These are phyloP conservation scores for Microsporum ferrugineum DNA, from an alignment of 2,329 filamentous ascomycete species.

Conservation along the genomic window DNA sequence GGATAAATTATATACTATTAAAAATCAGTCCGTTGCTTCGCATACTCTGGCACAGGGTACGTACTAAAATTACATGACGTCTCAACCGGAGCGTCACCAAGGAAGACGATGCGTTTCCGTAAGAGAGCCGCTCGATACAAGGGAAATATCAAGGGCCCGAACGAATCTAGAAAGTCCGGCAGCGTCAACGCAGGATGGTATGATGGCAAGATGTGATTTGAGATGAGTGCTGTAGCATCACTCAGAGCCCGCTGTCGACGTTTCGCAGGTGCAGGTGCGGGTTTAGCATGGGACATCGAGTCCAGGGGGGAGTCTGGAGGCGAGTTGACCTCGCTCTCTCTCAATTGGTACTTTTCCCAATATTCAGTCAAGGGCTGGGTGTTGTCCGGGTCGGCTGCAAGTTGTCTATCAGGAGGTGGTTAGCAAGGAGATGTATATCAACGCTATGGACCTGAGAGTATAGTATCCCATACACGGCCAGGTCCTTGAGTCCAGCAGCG, in stretches of 20 bases:
- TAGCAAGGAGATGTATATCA: not conserved
- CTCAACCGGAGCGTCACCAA: constrained; percentile 76
- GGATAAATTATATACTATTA: constrained; percentile 80
- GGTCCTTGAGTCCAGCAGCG: constrained; percentile 59
- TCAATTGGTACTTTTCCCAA: constrained; percentile 49
- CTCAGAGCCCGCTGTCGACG: constrained; percentile 31
- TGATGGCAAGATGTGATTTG: constrained; percentile 52
- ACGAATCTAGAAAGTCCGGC: constrained; percentile 62
- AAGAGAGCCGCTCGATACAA: constrained; percentile 77
- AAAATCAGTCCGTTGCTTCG: constrained; percentile 15
- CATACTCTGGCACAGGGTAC: constrained; percentile 10
- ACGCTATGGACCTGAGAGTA: not conserved
- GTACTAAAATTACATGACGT: constrained; percentile 79
- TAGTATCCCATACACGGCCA: constrained; percentile 51
- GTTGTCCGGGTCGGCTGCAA: constrained; percentile 55
- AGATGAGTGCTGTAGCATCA: constrained; percentile 32
- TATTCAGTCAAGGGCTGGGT: constrained; percentile 61
- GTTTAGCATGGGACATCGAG: constrained; percentile 41
- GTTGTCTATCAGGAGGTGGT: constrained; percentile 26
- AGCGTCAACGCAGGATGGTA: constrained; percentile 83
- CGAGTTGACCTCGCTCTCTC: constrained; percentile 26
- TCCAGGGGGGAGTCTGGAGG: constrained; percentile 40
- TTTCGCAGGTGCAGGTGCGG: constrained; percentile 35
- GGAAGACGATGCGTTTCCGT: constrained; percentile 77
- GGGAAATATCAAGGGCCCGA: constrained; percentile 86